Evolutionary conservation across 2,329 filamentous ascomycete species (phyloP), one percentile per base, ranked within the genome.

Genomic region (Pseudogymnoascus sp.): DNA sequence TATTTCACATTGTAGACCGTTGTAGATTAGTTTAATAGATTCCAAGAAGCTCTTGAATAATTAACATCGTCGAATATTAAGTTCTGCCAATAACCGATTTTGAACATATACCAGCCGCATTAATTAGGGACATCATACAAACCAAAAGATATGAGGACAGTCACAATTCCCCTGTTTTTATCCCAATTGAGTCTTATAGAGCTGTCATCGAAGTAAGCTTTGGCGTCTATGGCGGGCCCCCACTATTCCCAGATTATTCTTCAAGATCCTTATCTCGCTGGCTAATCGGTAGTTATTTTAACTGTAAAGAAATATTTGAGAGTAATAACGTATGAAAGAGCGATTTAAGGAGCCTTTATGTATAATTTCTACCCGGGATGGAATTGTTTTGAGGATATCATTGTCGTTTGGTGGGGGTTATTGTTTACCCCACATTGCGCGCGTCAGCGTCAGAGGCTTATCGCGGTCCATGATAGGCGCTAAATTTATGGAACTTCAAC

Each of bases 361-460:
- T 13, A 57, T 17, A 57, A 31, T 13, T 33, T 57, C 7, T 15
- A 33, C 3, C 2, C 10, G n/a, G n/a, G 19, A 26, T 6, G 2
- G 19, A 23, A 53, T 57, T 33, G 6, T 33, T 57, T 19, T 33
- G n/a, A 33, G n/a, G 28, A 33, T 13, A 57, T 21, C n/a, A 33
- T 10, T 13, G 50, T 19, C 7, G 50, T 57, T 57, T 57, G 50
- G 50, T 33, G 28, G 50, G 50, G 50, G n/a, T 13, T 19, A 13
- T 57, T 57, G 28, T 33, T 33, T 33, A 57, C 50, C 50, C 47
- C 50, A 57, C 50, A 57, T 57, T 57, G 50, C 1, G 50, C 47
- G 47, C 50, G 50, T 57, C 50, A 57, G 47, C 50, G 50, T 57
- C 50, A 57, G 50, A 57, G 50, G 50, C 50, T 57, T 57, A 57